phyloP scores from a whole-genome alignment of 768 basidiomycete species.

The Leccinellum rugosiceps region DNA sequence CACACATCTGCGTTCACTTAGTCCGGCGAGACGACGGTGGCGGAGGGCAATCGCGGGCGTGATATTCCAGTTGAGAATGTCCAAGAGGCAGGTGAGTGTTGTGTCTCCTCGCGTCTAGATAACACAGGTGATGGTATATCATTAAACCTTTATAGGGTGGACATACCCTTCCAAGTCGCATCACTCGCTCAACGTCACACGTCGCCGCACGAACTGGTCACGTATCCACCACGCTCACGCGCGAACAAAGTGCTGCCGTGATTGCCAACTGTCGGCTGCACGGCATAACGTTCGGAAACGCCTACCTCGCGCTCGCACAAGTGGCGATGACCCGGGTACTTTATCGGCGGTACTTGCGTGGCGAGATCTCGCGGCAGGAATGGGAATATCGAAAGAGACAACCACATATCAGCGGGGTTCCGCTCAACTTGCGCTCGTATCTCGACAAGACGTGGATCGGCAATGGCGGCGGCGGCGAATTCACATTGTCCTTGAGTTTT shows the following conservation, averaged over 20 bases:
- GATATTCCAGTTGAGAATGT: conserved; percentile 33
- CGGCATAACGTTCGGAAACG: conserved; percentile 50
- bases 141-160: conserved; percentile 44
- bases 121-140: conserved; percentile 34
- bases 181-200: conserved; percentile 33
- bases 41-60: conserved; percentile 40
- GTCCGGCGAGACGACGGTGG: conserved; percentile 42
- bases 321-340: conserved; percentile 51
- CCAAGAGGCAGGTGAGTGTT: conserved; percentile 36
- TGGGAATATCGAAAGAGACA: conserved; percentile 50
- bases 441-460: conserved; percentile 46
- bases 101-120: background rate
- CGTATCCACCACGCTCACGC: conserved; percentile 25
- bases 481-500: conserved; percentile 42
- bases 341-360: conserved; percentile 43
- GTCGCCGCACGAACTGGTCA: conserved; percentile 36
- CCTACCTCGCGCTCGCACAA: conserved; percentile 48
- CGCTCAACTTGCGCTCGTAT: conserved; percentile 48
- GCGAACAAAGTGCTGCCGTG: conserved; percentile 32
- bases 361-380: conserved; percentile 49
- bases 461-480: conserved; percentile 41
- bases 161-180: conserved; percentile 49
- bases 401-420: conserved; percentile 48
- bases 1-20: conserved; percentile 25
- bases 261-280: conserved; percentile 39